Percentiles rank a stretch among this genome's conserved stretches.
phyloP scores from a whole-genome alignment of 2,329 filamentous ascomycete genomes.

The Pseudodiploospora longispora region DNA sequence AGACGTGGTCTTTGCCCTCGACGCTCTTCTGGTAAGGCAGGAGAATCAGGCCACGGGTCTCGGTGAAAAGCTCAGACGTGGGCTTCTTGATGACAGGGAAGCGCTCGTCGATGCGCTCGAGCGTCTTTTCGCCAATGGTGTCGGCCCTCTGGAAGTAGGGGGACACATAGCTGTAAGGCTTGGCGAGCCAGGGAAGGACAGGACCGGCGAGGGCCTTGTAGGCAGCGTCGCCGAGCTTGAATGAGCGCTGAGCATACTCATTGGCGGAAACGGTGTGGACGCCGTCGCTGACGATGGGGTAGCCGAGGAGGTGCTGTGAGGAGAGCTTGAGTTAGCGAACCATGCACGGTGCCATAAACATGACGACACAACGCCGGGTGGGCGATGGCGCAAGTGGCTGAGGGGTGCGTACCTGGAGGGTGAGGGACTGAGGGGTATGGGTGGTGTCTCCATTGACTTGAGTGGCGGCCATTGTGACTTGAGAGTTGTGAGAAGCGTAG shows the following conservation, averaged over 20 bases:
- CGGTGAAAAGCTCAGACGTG: conserved; percentile 59
- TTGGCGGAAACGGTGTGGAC: conserved; percentile 73
- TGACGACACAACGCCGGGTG: too few relatives aligned
- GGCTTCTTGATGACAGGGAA: conserved; percentile 72
- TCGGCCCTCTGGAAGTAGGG: conserved; percentile 84
- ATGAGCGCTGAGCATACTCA: conserved; percentile 74
- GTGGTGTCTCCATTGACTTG: conserved; percentile 46
- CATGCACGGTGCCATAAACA: neutral
- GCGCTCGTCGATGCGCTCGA: conserved; percentile 59
- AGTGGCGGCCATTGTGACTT: conserved; percentile 26
- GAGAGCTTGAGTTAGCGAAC: conserved; percentile 2
- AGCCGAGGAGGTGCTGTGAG: conserved; percentile 69
- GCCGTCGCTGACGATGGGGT: conserved; percentile 74
- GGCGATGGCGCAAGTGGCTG: neutral
- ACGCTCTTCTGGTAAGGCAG: conserved; percentile 55
- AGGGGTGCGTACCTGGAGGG: conserved; percentile 35
- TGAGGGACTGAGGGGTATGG: conserved; percentile 38
- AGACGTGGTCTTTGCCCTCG: conserved; percentile 55
- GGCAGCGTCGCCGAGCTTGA: conserved; percentile 65
- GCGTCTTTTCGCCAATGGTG: conserved; percentile 62
- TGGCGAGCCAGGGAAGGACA: conserved; percentile 60
- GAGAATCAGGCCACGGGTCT: conserved; percentile 53
- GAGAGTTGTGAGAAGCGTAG: conserved; percentile 1
- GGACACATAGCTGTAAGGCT: conserved; percentile 68
- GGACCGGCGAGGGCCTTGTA: conserved; percentile 73